Conservation (phyloP, 2,329 filamentous ascomycete species). For the Diaporthe capsici region DNA sequence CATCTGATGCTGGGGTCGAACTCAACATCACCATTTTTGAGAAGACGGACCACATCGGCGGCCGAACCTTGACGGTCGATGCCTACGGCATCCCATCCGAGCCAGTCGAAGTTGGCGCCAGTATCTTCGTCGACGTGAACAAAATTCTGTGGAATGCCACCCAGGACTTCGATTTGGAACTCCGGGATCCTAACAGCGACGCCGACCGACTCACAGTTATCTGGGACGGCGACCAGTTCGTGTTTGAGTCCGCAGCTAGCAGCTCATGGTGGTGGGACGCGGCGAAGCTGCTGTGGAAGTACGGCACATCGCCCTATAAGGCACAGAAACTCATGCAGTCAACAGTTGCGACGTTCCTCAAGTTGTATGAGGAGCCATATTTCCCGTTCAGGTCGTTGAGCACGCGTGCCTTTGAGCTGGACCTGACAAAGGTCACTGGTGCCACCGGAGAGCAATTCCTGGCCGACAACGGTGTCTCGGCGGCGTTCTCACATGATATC, state of each 20-base stretch:
- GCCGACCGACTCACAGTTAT: slow-evolving; percentile 77
- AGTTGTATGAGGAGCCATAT: slow-evolving; percentile 83
- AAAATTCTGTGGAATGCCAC: slow-evolving; percentile 83
- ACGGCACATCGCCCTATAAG: slow-evolving; percentile 83
- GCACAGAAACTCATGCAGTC: slow-evolving; percentile 80
- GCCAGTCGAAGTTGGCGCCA: slow-evolving; percentile 89
- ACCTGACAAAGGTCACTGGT: slow-evolving; percentile 75
- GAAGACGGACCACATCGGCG: slow-evolving; percentile 81
- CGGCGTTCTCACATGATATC: slow-evolving; percentile 81
- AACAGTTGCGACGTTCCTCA: slow-evolving; percentile 80
- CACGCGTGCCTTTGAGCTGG: slow-evolving; percentile 76
- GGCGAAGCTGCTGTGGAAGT: slow-evolving; percentile 85
- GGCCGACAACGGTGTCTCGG: slow-evolving; percentile 71
- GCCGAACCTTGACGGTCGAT: slow-evolving; percentile 87
- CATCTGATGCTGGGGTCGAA: slow-evolving; percentile 69
- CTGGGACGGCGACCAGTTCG: slow-evolving; percentile 85
- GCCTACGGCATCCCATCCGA: slow-evolving; percentile 76
- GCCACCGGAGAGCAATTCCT: slow-evolving; percentile 83
- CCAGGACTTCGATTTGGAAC: slow-evolving; percentile 76
- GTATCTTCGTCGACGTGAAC: slow-evolving; percentile 91
- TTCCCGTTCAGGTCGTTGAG: slow-evolving; percentile 89
- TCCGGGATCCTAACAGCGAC: slow-evolving; percentile 61
- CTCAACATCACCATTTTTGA: slow-evolving; percentile 93
- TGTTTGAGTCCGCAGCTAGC: slow-evolving; percentile 74
- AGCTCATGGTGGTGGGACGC: slow-evolving; percentile 83